Evolutionary conservation across 345 rosid genomes (phyloP).

Genomic region (Physaria fendleri): DNA sequence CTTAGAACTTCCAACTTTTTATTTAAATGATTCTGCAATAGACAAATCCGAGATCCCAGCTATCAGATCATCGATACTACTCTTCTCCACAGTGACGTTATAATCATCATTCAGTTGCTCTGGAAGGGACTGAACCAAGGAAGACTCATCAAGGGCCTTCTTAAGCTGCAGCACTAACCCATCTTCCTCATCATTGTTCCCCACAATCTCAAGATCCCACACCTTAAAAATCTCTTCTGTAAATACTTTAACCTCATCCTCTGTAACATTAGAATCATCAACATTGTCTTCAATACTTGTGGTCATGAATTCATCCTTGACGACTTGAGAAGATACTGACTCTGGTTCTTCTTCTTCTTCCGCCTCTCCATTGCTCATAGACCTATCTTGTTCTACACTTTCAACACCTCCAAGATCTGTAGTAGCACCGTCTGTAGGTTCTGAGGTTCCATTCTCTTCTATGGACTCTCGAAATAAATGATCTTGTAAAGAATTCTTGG

Average conservation of each 20-base stretch:
- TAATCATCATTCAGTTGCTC: slow-evolving; percentile 27
- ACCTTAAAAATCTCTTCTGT: slow-evolving; percentile 49
- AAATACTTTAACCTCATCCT: background rate
- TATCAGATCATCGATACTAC: slow-evolving; percentile 38
- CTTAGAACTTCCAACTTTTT: background rate
- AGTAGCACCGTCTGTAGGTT: slow-evolving; percentile 6
- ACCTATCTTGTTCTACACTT: background rate
- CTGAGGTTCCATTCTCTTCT: slow-evolving; percentile 10
- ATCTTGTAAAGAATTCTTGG: slow-evolving; percentile 26
- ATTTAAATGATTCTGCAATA: slow-evolving; percentile 24
- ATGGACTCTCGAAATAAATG: slow-evolving; percentile 30
- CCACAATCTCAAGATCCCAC: slow-evolving; percentile 57
- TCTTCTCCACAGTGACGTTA: slow-evolving; percentile 25
- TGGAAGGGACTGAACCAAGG: background rate
- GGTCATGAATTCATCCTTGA: slow-evolving; percentile 31
- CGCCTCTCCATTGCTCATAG: background rate
- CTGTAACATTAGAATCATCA: slow-evolving; percentile 1
- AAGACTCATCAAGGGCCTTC: slow-evolving; percentile 39
- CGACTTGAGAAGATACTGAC: background rate
- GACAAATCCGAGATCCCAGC: slow-evolving; percentile 53
- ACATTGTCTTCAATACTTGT: slow-evolving; percentile 4
- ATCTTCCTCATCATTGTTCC: slow-evolving; percentile 49
- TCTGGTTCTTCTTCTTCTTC: slow-evolving; percentile 6
- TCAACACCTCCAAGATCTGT: slow-evolving; percentile 9
- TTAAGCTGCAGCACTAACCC: slow-evolving; percentile 44